These are phyloP conservation scores for Saccharomycopsis schoenii DNA, from an alignment of 805 yeast species.

Conservation along the genomic window DNA sequence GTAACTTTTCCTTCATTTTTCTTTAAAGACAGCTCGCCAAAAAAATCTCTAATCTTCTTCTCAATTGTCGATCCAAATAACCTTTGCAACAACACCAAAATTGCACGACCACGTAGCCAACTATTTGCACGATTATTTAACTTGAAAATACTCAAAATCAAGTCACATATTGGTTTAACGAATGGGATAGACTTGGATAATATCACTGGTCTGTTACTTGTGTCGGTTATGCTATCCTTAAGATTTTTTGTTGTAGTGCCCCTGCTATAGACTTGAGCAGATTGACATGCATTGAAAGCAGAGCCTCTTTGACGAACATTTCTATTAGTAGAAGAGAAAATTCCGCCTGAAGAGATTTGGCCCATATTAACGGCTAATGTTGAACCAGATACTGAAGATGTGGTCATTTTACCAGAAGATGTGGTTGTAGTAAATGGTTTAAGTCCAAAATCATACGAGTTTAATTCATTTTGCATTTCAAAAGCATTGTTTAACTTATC, in stretches of 20 bases:
- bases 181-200: slow-evolving; percentile 35
- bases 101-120: slow-evolving; percentile 81
- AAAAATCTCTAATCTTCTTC: slow-evolving; percentile 40
- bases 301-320: neutral
- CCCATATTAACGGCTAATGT: neutral
- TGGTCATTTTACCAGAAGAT: neutral
- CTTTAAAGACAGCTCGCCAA: slow-evolving; percentile 20
- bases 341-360: neutral
- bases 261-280: slow-evolving; percentile 32
- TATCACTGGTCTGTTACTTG: neutral
- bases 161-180: slow-evolving; percentile 74
- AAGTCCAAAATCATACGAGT: neutral
- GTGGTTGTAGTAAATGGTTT: neutral
- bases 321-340: neutral
- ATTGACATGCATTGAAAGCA: slow-evolving; percentile 23
- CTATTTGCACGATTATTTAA: slow-evolving; percentile 45
- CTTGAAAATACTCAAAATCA: slow-evolving; percentile 61
- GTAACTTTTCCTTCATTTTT: slow-evolving; percentile 36
- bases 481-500: neutral
- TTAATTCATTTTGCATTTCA: neutral
- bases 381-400: neutral
- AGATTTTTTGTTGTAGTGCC: slow-evolving; percentile 34
- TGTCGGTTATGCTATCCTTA: slow-evolving; percentile 22
- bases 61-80: slow-evolving; percentile 83
- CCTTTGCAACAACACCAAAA: slow-evolving; percentile 74